Evolutionary conservation across 148 eudicot genomes (phyloP).

Genomic region (Chenopodium formosanum): DNA sequence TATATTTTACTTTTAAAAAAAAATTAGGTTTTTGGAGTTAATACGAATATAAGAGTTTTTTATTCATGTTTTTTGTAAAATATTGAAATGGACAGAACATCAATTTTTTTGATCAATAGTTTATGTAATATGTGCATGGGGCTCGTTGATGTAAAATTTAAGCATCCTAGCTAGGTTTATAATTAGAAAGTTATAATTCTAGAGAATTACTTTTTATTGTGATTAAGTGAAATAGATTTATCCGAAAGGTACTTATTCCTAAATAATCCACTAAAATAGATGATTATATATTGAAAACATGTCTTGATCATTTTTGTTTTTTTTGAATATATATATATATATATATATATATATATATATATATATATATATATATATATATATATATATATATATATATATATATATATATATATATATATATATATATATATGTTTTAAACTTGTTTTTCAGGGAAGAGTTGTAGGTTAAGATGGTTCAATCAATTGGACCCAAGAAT

Average conservation of each 20-base stretch:
- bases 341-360: too few species aligned
- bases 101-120: not conserved
- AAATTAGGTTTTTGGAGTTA: not conserved
- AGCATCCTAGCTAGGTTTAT: constrained; percentile 10
- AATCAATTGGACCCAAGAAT: constrained; percentile 93
- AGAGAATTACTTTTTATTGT: not conserved
- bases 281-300: not conserved
- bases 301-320: not conserved
- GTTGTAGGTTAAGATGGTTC: constrained; percentile 94
- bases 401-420: too few species aligned
- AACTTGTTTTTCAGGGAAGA: constrained; percentile 55
- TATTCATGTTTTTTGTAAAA: not conserved
- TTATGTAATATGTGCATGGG: constrained; percentile 9
- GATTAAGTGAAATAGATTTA: not conserved
- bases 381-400: too few species aligned
- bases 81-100: constrained; percentile 1
- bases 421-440: not conserved
- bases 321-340: too few species aligned
- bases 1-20: too few species aligned
- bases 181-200: not conserved
- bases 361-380: too few species aligned
- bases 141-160: not conserved
- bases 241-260: not conserved
- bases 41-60: not conserved
- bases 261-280: not conserved